phyloP scores from a whole-genome alignment of 176 grass and related monocot species.

The Oryza glumipatula region DNA sequence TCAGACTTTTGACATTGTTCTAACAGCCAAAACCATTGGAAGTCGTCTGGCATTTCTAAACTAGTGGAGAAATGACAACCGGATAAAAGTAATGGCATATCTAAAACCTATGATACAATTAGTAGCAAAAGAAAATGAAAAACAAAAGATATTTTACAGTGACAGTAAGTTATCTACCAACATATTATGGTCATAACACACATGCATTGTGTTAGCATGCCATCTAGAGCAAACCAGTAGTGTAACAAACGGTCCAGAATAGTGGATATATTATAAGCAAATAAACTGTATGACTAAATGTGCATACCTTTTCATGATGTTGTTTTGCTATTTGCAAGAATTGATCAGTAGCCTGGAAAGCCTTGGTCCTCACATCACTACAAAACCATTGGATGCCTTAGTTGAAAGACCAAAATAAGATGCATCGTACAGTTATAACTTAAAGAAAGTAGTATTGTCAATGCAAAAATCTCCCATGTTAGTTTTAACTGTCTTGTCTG shows the following conservation, averaged over 20 bases:
- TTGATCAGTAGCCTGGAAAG: conserved; percentile 95
- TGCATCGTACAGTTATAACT: conserved; percentile 24
- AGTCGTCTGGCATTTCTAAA: background rate
- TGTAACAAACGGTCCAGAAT: conserved; percentile 15
- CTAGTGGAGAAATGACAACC: background rate
- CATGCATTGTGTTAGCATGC: background rate
- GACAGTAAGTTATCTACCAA: background rate
- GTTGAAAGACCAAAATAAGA: conserved; percentile 23
- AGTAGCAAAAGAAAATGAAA: background rate
- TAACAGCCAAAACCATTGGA: background rate
- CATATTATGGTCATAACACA: conserved; percentile 1
- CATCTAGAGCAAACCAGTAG: conserved; percentile 24
- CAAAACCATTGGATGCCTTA: conserved; percentile 29
- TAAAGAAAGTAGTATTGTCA: background rate
- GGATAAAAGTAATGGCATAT: background rate
- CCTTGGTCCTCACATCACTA: conserved; percentile 97
- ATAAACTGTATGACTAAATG: conserved; percentile 26
- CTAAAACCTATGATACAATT: background rate
- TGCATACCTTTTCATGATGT: conserved; percentile 85
- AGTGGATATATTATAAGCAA: conserved; percentile 28
- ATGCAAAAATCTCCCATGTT: conserved; percentile 7
- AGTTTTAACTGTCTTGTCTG: background rate
- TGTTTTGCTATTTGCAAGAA: conserved; percentile 89
- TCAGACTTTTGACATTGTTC: background rate
- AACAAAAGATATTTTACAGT: background rate